Base-by-base conservation (phyloP, 345 rosid species). In the Dipteronia dyeriana region DNA sequence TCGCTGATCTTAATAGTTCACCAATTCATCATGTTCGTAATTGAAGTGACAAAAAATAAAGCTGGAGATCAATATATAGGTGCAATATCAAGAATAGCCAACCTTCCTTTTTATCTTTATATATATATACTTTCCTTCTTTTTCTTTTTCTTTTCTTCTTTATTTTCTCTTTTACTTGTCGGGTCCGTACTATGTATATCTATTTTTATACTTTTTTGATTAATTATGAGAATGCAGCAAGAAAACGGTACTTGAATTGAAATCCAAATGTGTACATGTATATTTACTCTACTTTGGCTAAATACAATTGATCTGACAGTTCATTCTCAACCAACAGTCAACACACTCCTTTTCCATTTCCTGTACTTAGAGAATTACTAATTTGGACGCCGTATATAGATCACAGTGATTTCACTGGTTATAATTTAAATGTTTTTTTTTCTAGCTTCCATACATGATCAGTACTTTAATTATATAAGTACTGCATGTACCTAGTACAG, bases 121-220 rank as follows among this genome's bases (percentile, higher is more conserved):
- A 34, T 64, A 2, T 14, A 3, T 64, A 2, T 14, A 3, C 43
- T 62, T 56, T 54, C 12, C 38, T 49, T 63, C 60, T 49, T 29
- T 62, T 56, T 54, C 19, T 51, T 64, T 66, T 66, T 31, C 25
- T 49, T 60, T 47, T 51, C 2, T 39, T 64, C 25, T 61, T 71
- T 71, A 17, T 59, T 81, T 39, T 16, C 38, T 51, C 16, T 51
- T 20, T 67, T 60, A 41, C 45, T 7, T 43, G 66, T 71, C 23
- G 41, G 54, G 63, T 47, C 54, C 69, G 19, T 62, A 62, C 59
- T 1, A 65, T 31, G 3, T 49, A 1, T 29, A 13, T 43, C 14
- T 2, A 47, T 6, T 49, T 49, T 8, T 53, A 53, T 53, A 53
- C n/a, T 53, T 34, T 53, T 53, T 4, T 16, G 57, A 59, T 22